Evolutionary conservation across 306 rosid genomes (phyloP).

Genomic region (Canavalia gladiata): DNA sequence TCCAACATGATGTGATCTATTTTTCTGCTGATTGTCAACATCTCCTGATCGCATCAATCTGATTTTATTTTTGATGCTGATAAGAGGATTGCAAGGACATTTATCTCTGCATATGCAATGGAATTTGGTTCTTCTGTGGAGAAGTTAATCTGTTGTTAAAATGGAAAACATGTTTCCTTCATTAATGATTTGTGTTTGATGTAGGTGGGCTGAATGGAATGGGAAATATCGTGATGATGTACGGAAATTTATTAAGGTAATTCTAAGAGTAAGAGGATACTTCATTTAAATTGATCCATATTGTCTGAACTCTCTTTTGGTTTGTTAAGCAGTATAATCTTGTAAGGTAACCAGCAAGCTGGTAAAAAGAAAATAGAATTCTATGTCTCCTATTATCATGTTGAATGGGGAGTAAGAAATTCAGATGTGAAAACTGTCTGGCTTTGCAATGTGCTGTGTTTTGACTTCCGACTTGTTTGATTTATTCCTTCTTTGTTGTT

Average conservation of each 20-base stretch:
- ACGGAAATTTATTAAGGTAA: constrained; percentile 91
- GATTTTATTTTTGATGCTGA: constrained; percentile 36
- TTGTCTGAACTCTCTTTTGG: constrained; percentile 29
- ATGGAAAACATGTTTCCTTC: constrained; percentile 17
- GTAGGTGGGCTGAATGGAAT: constrained; percentile 99
- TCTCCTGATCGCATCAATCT: constrained; percentile 23
- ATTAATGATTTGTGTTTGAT: constrained; percentile 46
- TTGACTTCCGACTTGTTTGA: constrained; percentile 38
- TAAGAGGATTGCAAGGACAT: constrained; percentile 3
- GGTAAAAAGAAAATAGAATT: constrained; percentile 13
- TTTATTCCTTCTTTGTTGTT: constrained; percentile 30
- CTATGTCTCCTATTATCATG: constrained; percentile 26
- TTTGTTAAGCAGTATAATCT: constrained; percentile 32
- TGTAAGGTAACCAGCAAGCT: constrained; percentile 27
- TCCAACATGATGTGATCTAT: constrained; percentile 21
- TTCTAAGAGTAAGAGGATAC: constrained; percentile 29
- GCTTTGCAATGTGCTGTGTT: constrained; percentile 29
- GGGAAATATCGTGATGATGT: constrained; percentile 93
- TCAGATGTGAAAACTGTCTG: constrained; percentile 1
- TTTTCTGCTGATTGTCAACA: constrained; percentile 2
- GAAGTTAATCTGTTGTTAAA: constrained; percentile 27
- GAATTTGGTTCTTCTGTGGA: constrained; percentile 8
- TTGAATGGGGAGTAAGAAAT: constrained; percentile 30
- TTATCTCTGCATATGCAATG: constrained; percentile 8
- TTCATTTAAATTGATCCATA: constrained; percentile 6